Conservation (phyloP, 2,329 filamentous ascomycete genomes). For the Aspergillus oerlinghausenensis region DNA sequence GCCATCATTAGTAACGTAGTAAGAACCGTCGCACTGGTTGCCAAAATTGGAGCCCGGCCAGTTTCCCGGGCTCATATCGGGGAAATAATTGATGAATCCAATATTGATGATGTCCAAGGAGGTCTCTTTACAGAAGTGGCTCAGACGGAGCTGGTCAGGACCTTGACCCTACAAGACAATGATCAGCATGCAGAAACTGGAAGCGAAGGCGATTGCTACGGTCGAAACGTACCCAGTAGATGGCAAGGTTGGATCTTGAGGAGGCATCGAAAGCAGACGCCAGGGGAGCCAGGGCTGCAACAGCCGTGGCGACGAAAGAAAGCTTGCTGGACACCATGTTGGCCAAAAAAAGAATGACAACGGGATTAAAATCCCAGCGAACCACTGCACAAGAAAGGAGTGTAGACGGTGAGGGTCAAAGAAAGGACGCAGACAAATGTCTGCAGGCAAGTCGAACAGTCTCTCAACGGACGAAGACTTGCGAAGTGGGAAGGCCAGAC, state of each 20-base stretch:
- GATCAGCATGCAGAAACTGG: slow-evolving; percentile 6
- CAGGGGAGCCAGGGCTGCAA: slow-evolving; percentile 26
- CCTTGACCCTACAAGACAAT: slow-evolving; percentile 47
- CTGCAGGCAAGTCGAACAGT: slow-evolving; percentile 18
- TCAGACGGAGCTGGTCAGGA: slow-evolving; percentile 43
- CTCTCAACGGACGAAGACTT: slow-evolving; percentile 14
- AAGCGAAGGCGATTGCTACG: background rate
- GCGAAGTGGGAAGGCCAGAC: slow-evolving; percentile 7
- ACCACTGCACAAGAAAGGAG: slow-evolving; percentile 29
- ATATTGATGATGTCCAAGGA: slow-evolving; percentile 54
- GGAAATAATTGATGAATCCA: slow-evolving; percentile 53
- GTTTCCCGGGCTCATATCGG: slow-evolving; percentile 40
- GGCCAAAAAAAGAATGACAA: slow-evolving; percentile 24
- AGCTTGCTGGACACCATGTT: slow-evolving; percentile 35
- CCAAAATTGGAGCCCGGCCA: slow-evolving; percentile 55
- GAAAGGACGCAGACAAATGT: slow-evolving; percentile 54
- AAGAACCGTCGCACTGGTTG: slow-evolving; percentile 47
- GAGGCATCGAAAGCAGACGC: slow-evolving; percentile 39
- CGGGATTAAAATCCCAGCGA: slow-evolving; percentile 28
- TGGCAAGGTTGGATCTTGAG: slow-evolving; percentile 46
- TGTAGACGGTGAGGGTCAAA: slow-evolving; percentile 37
- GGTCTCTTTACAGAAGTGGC: slow-evolving; percentile 49
- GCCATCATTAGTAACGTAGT: slow-evolving; percentile 37
- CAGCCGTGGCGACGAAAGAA: slow-evolving; percentile 32
- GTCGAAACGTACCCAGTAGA: slow-evolving; percentile 47